Percentiles rank a stretch among this genome's conserved stretches.
These are phyloP conservation scores for Albugo laibachii DNA, from an alignment of 352 stramenopile genomes.

Conservation along the genomic window DNA sequence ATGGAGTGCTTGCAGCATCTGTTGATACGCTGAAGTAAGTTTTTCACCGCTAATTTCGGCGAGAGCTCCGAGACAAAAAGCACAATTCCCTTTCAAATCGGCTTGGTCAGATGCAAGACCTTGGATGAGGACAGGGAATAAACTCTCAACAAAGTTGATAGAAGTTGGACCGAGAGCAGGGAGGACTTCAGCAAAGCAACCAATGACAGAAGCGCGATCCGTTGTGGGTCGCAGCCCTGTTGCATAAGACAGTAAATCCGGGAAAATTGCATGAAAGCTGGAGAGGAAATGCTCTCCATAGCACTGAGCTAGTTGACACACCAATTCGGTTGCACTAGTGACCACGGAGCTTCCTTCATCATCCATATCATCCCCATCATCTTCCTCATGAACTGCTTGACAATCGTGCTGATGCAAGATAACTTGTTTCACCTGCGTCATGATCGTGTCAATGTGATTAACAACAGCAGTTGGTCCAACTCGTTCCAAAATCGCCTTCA, in stretches of 20 bases:
- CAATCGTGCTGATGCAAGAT: constrained; percentile 80
- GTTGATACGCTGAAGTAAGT: constrained; percentile 71
- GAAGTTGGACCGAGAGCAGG: constrained; percentile 65
- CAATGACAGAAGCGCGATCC: constrained; percentile 87
- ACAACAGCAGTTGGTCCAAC: constrained; percentile 81
- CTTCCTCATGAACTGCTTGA: constrained; percentile 75
- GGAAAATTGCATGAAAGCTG: constrained; percentile 82
- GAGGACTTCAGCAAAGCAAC: constrained; percentile 89
- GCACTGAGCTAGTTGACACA: constrained; percentile 85
- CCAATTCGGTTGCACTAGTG: constrained; percentile 85
- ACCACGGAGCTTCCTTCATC: constrained; percentile 87
- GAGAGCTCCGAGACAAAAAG: constrained; percentile 88
- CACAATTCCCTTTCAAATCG: constrained; percentile 87
- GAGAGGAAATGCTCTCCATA: constrained; percentile 85
- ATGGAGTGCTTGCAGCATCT: constrained; percentile 81
- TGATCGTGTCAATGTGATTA: constrained; percentile 74
- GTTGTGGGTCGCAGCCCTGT: constrained; percentile 77
- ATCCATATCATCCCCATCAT: constrained; percentile 83
- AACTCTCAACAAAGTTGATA: constrained; percentile 74
- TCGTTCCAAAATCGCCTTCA: constrained; percentile 90
- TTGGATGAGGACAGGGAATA: constrained; percentile 83
- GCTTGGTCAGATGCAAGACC: constrained; percentile 82
- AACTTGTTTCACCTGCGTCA: constrained; percentile 74
- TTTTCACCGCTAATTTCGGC: constrained; percentile 62
- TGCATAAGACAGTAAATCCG: constrained; percentile 79